Base-by-base conservation (phyloP, 2,329 filamentous ascomycete species). In the Dactylellina parvicollis region DNA sequence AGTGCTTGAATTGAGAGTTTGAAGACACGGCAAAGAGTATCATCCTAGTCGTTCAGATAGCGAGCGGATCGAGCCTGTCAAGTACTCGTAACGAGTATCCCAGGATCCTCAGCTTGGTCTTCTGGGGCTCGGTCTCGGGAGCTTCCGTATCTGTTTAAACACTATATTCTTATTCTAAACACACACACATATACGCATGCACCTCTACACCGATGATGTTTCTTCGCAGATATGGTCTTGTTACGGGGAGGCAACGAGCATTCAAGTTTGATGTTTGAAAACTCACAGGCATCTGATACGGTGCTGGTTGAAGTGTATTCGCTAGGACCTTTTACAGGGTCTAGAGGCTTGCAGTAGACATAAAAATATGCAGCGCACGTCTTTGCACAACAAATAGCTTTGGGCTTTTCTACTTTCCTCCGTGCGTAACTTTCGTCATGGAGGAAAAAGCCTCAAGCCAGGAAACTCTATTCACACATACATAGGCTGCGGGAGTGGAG, bases 381-480 rank as follows among this genome's bases (percentile, higher is more conserved):
- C 22, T 36, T 34, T 22, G 14, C 46, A 46, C 14, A 28, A 14
- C 3, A 20, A 14, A 52, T 34, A n/a, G 18, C 47, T 64, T 64
- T 64, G 46, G 59, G 7, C 47, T 54, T 24, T 50, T 38, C 40
- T 24, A 18, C 42, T 9, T 54, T 55, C 16, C 38, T 34, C 60
- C 28, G 60, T 30, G 18, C 26, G 49, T 56, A 65, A 38, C n/a
- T 49, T 47, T 56, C 44, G 36, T 24, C 38, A 40, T 4, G 14
- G 26, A 30, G 16, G 38, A 38, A 56, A 57, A 65, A 47, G 60
- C 28, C 59, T 64, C 44, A 62, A 32, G 18, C 38, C 4, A 10
- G n/a, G n/a, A n/a, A n/a, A n/a, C n/a, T n/a, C n/a, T n/a, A n/a
- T 26, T 47, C 26, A 36, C n/a, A 26, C 22, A 16, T 22, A 20